These are phyloP conservation scores for Diaporthe sp. DNA, from an alignment of 2,329 filamentous ascomycete species.

Conservation along the genomic window DNA sequence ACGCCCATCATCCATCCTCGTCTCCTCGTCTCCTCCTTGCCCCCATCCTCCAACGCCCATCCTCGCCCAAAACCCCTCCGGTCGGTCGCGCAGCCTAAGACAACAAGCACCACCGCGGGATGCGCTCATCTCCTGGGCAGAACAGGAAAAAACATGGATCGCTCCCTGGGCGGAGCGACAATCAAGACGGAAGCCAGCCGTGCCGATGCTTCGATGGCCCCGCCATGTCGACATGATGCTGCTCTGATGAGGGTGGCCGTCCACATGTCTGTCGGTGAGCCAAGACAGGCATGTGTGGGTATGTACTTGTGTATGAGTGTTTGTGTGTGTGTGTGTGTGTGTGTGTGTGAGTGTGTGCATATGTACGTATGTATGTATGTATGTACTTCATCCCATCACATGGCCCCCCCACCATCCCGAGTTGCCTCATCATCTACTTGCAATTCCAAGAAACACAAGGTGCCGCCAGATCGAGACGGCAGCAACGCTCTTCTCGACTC, in stretches of 20 bases:
- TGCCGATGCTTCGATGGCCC: background rate
- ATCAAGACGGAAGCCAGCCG: slow-evolving; percentile 9
- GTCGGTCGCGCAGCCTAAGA: background rate
- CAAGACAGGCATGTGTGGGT: slow-evolving; percentile 5
- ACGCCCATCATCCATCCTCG: background rate
- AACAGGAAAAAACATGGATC: slow-evolving; percentile 5
- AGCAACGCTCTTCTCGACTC: slow-evolving; percentile 2
- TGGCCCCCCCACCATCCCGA: slow-evolving; percentile 6
- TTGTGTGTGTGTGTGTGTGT: background rate
- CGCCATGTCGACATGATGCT: background rate
- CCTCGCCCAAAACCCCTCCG: background rate
- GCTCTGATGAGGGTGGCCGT: background rate
- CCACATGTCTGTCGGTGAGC: slow-evolving; percentile 11
- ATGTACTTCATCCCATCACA: background rate
- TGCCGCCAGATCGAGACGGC: slow-evolving; percentile 6
- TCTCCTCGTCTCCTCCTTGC: background rate
- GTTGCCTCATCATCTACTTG: slow-evolving; percentile 17
- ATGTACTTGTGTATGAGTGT: background rate
- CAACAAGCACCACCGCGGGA: background rate
- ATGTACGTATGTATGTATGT: background rate
- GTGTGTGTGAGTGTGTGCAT: background rate
- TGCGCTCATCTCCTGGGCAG: background rate
- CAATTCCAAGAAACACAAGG: slow-evolving; percentile 6
- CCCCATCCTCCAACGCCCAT: background rate
- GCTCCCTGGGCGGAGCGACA: no score